Base-by-base conservation (phyloP, 768 basidiomycete species). In the Termitomyces bulborhizus region DNA sequence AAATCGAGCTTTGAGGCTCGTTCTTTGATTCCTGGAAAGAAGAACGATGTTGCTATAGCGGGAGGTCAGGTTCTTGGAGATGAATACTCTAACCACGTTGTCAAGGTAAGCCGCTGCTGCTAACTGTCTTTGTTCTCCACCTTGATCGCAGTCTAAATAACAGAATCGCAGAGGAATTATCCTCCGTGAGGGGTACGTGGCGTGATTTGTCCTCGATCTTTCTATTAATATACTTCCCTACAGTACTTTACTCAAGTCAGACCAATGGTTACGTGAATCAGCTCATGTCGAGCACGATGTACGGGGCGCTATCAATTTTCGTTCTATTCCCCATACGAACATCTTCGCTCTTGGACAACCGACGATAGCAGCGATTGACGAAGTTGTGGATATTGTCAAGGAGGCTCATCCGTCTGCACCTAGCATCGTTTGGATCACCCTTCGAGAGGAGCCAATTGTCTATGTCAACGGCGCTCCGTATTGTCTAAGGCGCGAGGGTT, bases 301-400 rank as follows among this genome's bases (percentile, higher is more conserved):
- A 47, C 86, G 92, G 2, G 97, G 97, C n/a, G 93, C 91, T 1
- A 89, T 91, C 70, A 97, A 97, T 64, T 98, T 97, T 76, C 83
- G 97, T 51, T 86, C 86, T 54, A 82, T 97, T 39, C 84, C 86
- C 0, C 78, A 77, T 5, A 88, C 87, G 21, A 84, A 85, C 44
- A 87, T 98, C 32, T 99, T 92, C 60, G 94, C 93, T 0, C 83
- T 97, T 29, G 94, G 93, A 0, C 97, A 98, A 67, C 97, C 97
- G 1, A 93, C 91, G 0, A 71, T 85, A 47, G 89, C 90, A 54
- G 96, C 93, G 3, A 86, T 99, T 40, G 81, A 88, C 43, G 83
- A 86, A 54, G 93, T 96, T 3, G 80, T 94, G 12, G 66, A 71
- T 4, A 73, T 81, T 21, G 79, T 96, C 54, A 84, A 81, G 55